Evolutionary conservation across 805 yeast genomes (phyloP), one percentile per base, ranked within the genome.

Genomic region (Saccharomycodes ludwigii): DNA sequence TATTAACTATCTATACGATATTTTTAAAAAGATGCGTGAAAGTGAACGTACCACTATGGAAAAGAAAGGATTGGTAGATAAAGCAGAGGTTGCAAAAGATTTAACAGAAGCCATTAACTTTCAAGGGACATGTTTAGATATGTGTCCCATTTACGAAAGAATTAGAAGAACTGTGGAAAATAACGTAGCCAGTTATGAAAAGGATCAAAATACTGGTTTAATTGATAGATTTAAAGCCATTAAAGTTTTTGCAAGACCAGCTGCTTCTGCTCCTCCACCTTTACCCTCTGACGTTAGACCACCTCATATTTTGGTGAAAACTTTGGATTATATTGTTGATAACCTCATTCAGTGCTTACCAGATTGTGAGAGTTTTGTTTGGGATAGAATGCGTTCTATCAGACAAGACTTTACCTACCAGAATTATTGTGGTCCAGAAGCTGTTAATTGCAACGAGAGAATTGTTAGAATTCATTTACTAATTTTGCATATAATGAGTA

Each of bases 181-280:
- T 45, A 86, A 86, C 43, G 91, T 85, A 22, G 77, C 81, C 35
- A 63, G 68, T 7, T 65, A 76, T 43, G 98, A 91, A 56, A 76
- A 65, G 40, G 84, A 78, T 2, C 37, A 37, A 1, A 58, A 59
- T 0, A 63, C 72, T 3, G 72, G 72, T 4, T 66, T 59, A 39
- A 77, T 84, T 5, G 65, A 82, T 1, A 52, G 69, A 18, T 47
- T 47, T 0, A 59, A 63, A 27, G 95, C 96, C 0, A 70, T 91
- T 5, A 91, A 91, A 55, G 93, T 95, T 2, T 91, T 91, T 50
- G 80, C 94, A 15, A 65, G 99, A 44, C 96, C 99, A 0, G 95
- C 94, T 12, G 96, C 97, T 1, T 98, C 97, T 5, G 95, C 91
- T 44, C 94, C 95, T 1, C 97, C 96, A 2, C 94, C 97, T 3